A percentile compares a stretch with the other conserved stretches of the same genome.
Conservation (phyloP, 2,329 filamentous ascomycete genomes). For the Scedosporium boydii region DNA sequence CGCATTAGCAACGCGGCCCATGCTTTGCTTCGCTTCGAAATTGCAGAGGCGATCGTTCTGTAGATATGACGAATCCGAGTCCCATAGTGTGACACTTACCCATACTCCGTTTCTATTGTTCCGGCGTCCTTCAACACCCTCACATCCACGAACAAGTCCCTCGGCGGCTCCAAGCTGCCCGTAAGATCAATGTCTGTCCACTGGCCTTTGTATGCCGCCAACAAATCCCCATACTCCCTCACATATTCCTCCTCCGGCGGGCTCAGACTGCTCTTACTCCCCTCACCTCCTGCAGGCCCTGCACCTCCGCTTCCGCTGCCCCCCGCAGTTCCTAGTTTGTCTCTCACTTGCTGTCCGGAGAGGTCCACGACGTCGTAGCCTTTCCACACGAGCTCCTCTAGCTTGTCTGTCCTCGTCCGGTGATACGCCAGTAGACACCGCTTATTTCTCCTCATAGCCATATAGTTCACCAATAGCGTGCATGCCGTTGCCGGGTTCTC, state of each 20-base stretch:
- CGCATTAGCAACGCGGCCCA: neutral
- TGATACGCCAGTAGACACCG: slow-evolving; percentile 93
- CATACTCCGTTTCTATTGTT: slow-evolving; percentile 98
- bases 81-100: slow-evolving; percentile 44
- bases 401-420: slow-evolving; percentile 76
- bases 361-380: slow-evolving; percentile 75
- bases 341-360: slow-evolving; percentile 42
- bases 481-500: slow-evolving; percentile 77
- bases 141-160: slow-evolving; percentile 93
- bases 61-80: neutral
- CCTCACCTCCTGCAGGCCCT: slow-evolving; percentile 32
- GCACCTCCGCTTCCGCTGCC: slow-evolving; percentile 7
- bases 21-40: neutral
- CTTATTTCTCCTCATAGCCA: slow-evolving; percentile 94
- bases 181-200: slow-evolving; percentile 98
- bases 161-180: slow-evolving; percentile 86
- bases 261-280: slow-evolving; percentile 66
- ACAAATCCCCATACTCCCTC: slow-evolving; percentile 77
- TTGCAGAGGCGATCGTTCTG: neutral
- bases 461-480: slow-evolving; percentile 82
- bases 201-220: slow-evolving; percentile 95
- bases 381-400: slow-evolving; percentile 90
- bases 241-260: slow-evolving; percentile 97
- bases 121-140: slow-evolving; percentile 92
- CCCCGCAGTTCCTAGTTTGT: slow-evolving; percentile 11